Base-by-base conservation (phyloP, 805 yeast species). In the Zygoascus biomembranicola region DNA sequence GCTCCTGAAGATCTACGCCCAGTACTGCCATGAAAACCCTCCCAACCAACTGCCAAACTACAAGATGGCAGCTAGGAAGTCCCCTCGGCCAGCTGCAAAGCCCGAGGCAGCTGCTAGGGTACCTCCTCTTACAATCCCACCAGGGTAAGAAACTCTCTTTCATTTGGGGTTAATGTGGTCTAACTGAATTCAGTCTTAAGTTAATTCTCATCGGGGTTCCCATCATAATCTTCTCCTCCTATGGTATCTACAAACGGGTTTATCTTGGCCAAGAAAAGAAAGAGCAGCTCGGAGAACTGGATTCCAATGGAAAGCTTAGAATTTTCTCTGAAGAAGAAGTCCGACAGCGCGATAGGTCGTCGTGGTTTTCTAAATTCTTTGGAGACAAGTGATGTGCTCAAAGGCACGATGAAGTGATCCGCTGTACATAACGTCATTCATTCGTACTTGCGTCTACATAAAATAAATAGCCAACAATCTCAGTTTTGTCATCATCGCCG, bases 241-340 rank as follows among this genome's bases (percentile, higher is more conserved):
- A 56, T 6, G 67, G 60, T 2, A 56, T 67, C 2, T 67, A 64
- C 51, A 61, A 61, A 19, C 57, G 70, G 51, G 68, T 72, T 46
- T 65, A 73, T 37, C 61, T 68, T 11, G 77, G 78, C 5, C 70
- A 71, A 16, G 77, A 74, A 47, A 66, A 77, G 55, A 69, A 70
- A 32, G 66, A 68, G 2, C 81, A 77, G 58, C 63, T 70, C 43
- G 82, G 82, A 10, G 78, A 73, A 45, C 66, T 68, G 55, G 72
- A 75, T 1, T 65, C 65, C 1, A 79, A 76, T 50, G 80, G 80
- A 0, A 68, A 75, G 0, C 63, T 76, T 5, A 63, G 76, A n/a
- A 61, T 72, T 48, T 77, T 75, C 61, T 61, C 68, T 11, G 75
- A 72, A 14, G 72, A 70, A 44, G 82, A 77, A 57, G 70, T 65